phyloP scores from a whole-genome alignment of 2,329 filamentous ascomycete genomes.

The Aureobasidium sp. region DNA sequence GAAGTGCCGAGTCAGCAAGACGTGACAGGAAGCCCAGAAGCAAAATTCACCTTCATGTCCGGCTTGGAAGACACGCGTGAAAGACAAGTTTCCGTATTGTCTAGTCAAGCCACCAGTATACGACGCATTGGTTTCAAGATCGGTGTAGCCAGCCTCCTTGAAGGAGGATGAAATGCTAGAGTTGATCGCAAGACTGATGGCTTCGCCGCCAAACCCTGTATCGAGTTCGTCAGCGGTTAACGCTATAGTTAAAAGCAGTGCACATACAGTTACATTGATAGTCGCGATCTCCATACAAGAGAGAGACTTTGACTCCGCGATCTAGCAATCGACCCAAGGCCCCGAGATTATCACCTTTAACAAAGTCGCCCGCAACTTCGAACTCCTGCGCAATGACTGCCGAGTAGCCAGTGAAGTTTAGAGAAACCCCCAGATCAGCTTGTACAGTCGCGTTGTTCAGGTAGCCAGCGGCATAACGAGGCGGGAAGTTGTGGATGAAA shows the following conservation, averaged over 20 bases:
- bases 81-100: constrained; percentile 31
- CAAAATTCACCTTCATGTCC: constrained; percentile 22
- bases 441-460: constrained; percentile 53
- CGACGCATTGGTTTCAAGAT: constrained; percentile 24
- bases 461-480: constrained; percentile 34
- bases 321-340: constrained; percentile 36
- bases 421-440: constrained; percentile 50
- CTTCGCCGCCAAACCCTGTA: constrained; percentile 24
- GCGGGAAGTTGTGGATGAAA: background rate
- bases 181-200: constrained; percentile 24
- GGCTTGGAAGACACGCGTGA: constrained; percentile 30
- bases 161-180: constrained; percentile 22
- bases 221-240: background rate
- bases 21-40: background rate
- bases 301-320: constrained; percentile 50
- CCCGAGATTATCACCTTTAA: constrained; percentile 32
- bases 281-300: constrained; percentile 62
- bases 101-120: constrained; percentile 27
- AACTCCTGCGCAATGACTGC: constrained; percentile 34
- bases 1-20: background rate
- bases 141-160: constrained; percentile 26
- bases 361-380: constrained; percentile 36
- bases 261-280: constrained; percentile 47
- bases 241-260: too few species aligned
- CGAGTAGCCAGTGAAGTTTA: constrained; percentile 24